Conservation (phyloP, 208 protist species). For the Wallacemonas sp. region DNA sequence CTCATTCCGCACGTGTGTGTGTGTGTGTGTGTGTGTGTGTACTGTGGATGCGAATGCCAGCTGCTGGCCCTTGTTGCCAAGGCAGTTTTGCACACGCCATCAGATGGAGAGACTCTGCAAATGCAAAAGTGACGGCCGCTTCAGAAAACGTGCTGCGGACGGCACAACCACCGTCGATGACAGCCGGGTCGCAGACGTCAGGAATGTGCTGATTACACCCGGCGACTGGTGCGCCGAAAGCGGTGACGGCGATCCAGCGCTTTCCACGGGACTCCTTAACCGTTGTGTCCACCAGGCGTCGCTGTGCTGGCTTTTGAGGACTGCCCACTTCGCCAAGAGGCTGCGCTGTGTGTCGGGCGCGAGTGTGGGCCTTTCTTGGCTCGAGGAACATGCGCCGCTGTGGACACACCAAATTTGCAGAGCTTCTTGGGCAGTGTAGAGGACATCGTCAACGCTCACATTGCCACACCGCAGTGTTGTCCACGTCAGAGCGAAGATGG, state of each 20-base stretch:
- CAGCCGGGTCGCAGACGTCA: not conserved
- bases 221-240: too few relatives aligned
- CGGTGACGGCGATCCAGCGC: too few relatives aligned
- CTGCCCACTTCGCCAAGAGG: constrained; percentile 33
- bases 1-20: not conserved
- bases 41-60: too few relatives aligned
- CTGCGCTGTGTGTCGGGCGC: constrained; percentile 19
- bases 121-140: constrained; percentile 2
- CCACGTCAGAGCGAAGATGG: constrained; percentile 40
- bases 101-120: not conserved
- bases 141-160: constrained; percentile 1
- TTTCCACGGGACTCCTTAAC: not conserved
- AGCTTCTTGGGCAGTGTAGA: constrained; percentile 40
- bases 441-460: constrained; percentile 19
- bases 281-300: constrained; percentile 14
- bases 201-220: too few relatives aligned
- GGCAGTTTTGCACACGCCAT: too few relatives aligned
- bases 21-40: not conserved
- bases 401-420: constrained; percentile 23
- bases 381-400: not conserved
- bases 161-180: constrained; percentile 1
- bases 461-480: constrained; percentile 12
- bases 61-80: too few relatives aligned
- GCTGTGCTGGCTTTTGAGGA: constrained; percentile 31
- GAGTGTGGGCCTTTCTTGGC: not conserved